Base-by-base conservation (phyloP, 2,329 filamentous ascomycete species). In the Aplosporella prunicola region DNA sequence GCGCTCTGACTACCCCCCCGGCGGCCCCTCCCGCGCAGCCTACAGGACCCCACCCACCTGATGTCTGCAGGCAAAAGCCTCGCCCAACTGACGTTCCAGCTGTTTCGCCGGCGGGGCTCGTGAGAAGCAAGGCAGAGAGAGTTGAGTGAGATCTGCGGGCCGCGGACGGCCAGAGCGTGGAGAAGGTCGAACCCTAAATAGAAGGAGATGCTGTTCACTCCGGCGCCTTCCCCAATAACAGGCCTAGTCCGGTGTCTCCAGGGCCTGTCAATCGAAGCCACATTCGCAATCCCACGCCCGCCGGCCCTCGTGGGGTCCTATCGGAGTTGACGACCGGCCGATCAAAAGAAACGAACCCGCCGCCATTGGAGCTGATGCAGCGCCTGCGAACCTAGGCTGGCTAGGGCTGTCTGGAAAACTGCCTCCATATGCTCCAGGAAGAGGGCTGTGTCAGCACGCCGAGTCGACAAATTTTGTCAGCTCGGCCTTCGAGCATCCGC, bases 221-320 rank as follows among this genome's bases (percentile, higher is more conserved):
- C 35, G 29, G 34, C 29, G 3, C 29, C 29, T 18, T 31, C 29
- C 17, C 29, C 29, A 56, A 47, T 57, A 51, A 51, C 54, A 55
- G 50, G 52, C 47, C 50, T 52, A 50, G 45, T 49, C 53, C 51
- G 49, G 32, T 42, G 30, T 38, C 17, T 38, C 48, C 43, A 50
- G 53, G 51, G 47, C 39, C 50, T 55, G 51, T 50, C 51, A 51
- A 42, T 51, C 42, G 40, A 45, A 52, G 51, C 52, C 53, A 57
- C 49, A 52, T 37, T 49, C 47, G 49, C 50, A 47, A 48, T 51
- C 40, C 40, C 29, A 31, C n/a, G 29, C 29, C 17, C 17, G 29
- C 17, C 14, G n/a, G 20, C 11, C 28, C 13, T 16, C 28, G 15
- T 27, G 25, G 25, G 25, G 25, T 27, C 25, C 28, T 31, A 4